Evolutionary conservation across 2,329 filamentous ascomycete species (phyloP), one percentile per base, ranked within the genome.

Genomic region (Aspergillus jensenii): DNA sequence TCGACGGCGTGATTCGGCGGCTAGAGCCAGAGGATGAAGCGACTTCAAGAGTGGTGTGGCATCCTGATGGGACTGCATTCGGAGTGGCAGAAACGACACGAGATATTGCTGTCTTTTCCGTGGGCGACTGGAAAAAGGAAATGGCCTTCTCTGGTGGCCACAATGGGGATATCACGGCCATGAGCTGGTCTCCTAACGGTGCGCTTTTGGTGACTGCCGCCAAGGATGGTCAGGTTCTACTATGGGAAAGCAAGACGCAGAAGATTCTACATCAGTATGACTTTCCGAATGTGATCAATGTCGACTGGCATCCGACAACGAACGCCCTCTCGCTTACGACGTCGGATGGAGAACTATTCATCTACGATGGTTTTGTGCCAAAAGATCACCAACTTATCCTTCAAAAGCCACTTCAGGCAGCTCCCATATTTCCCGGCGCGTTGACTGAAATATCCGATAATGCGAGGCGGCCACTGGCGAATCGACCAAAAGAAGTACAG

Each of bases 131-230:
- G 90, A 90, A 92, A 71, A 88, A 89, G 65, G 92, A 98, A 73
- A 85, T 89, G 59, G 77, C 80, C 0, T 99, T 99, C 71, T 79
- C 86, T 7, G 87, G 87, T 31, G 91, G 89, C 0, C 95, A 98
- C 70, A 86, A 87, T 43, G 88, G 88, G 17, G 90, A 96, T 64
- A 88, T 99, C 58, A 96, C 91, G 0, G 90, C 93, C 2, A 77
- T 96, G 37, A 87, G 90, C 37, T 99, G 95, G 95, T 96, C 93
- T 14, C 91, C 92, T 2, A 99, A 99, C 70, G 95, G 95, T 40
- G 90, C 93, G 1, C 81, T 99, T 67, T 81, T 99, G 21, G 91
- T 87, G 15, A 84, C 81, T 17, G 81, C 83, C 4, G 81, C 79
- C n/a, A 75, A 79, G 35, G 76, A 79, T 61, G 78, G 83, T 19